Conservation (phyloP, 2,329 filamentous ascomycete species). For the Beauveria pseudobassiana region DNA sequence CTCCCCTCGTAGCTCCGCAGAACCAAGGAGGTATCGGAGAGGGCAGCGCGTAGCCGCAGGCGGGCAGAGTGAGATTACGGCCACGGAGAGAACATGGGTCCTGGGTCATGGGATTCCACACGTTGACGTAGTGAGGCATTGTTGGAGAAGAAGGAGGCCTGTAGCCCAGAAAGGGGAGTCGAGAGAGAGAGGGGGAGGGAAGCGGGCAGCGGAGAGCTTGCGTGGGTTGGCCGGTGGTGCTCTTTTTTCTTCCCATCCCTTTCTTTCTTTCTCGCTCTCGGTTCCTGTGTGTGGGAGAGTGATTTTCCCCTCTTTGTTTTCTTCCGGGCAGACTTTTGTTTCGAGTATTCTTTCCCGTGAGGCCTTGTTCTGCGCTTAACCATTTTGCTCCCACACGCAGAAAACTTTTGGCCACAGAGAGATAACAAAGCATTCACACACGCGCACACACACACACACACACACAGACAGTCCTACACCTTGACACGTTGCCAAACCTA, state of each 20-base stretch:
- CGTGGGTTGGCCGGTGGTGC: background rate
- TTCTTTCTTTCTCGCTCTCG: background rate
- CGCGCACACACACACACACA: background rate
- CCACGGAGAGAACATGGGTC: background rate
- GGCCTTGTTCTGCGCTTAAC: no score
- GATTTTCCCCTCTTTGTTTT: background rate
- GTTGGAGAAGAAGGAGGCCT: background rate
- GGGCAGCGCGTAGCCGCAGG: background rate
- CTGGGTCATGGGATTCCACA: constrained; percentile 6
- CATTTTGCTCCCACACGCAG: no score
- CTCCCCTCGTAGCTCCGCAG: background rate
- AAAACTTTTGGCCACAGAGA: background rate
- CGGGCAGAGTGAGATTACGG: background rate
- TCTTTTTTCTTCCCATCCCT: background rate
- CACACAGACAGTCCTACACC: background rate
- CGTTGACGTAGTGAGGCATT: background rate
- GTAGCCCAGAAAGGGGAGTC: background rate
- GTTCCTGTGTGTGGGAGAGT: background rate
- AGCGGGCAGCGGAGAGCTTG: background rate
- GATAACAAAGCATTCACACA: no score
- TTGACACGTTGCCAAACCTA: background rate
- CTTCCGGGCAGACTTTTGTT: background rate
- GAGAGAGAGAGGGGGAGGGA: background rate
- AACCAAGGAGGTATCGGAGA: background rate
- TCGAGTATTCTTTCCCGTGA: no score